phyloP scores from a whole-genome alignment of 1,284 basidiomycete genomes.

The Mycena citricolor region DNA sequence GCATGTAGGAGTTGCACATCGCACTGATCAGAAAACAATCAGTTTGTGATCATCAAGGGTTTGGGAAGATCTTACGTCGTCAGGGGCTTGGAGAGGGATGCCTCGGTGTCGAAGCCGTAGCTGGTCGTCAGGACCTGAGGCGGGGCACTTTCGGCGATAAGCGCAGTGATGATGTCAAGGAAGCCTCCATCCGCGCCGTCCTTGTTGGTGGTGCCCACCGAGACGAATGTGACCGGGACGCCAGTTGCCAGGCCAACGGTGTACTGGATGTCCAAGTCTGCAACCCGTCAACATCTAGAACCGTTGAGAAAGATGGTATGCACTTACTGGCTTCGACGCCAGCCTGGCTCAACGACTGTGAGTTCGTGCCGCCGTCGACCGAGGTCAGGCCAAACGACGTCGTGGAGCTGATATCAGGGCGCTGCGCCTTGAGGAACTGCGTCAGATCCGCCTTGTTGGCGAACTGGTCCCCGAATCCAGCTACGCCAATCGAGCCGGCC shows the following conservation, averaged over 20 bases:
- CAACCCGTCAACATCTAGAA: background rate
- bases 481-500: constrained; percentile 38
- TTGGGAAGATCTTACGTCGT: constrained; percentile 9
- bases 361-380: constrained; percentile 45
- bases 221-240: no score
- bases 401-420: constrained; percentile 18
- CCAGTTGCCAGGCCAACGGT: constrained; percentile 27
- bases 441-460: constrained; percentile 44
- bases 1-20: constrained; percentile 22
- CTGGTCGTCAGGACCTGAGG: constrained; percentile 18
- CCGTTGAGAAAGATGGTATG: constrained; percentile 1
- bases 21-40: constrained; percentile 7
- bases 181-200: constrained; percentile 20
- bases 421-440: constrained; percentile 35
- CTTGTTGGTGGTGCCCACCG: no score
- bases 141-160: constrained; percentile 13
- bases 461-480: constrained; percentile 40
- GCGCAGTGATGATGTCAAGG: no score
- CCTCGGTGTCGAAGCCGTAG: constrained; percentile 23
- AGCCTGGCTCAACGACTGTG: constrained; percentile 36
- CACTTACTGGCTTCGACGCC: constrained; percentile 46
- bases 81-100: constrained; percentile 13
- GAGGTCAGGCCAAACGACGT: constrained; percentile 26
- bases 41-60: background rate
- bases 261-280: constrained; percentile 26